Percentiles rank a stretch among this genome's conserved stretches.
phyloP scores from a whole-genome alignment of 2,329 filamentous ascomycete species.

The Escovopsis weberi region DNA sequence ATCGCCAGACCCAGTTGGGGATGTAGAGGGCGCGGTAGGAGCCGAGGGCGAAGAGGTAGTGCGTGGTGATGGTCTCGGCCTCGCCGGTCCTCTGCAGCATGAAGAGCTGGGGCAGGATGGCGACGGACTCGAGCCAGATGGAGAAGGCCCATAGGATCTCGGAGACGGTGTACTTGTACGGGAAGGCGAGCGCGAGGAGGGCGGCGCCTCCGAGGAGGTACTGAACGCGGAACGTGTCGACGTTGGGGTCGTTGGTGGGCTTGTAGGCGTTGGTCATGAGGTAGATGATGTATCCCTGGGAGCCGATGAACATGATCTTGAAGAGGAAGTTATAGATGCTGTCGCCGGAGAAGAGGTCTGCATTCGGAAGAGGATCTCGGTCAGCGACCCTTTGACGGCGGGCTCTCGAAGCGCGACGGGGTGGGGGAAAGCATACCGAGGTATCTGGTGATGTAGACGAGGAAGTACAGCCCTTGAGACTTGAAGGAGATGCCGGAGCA shows the following conservation, averaged over 20 bases:
- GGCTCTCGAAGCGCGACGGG: background rate
- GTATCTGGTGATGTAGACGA: constrained; percentile 90
- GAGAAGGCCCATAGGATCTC: constrained; percentile 97
- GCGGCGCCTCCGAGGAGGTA: constrained; percentile 77
- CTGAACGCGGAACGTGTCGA: constrained; percentile 94
- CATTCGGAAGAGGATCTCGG: background rate
- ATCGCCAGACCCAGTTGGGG: constrained; percentile 95
- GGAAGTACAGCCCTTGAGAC: constrained; percentile 85
- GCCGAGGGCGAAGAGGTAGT: constrained; percentile 91
- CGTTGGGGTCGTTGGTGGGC: constrained; percentile 90
- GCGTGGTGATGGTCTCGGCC: constrained; percentile 97
- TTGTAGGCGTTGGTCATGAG: constrained; percentile 97
- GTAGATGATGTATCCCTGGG: constrained; percentile 89
- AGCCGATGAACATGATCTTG: constrained; percentile 87
- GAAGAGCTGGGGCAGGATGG: constrained; percentile 93
- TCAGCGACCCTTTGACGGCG: background rate
- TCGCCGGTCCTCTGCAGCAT: constrained; percentile 96
- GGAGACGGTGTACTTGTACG: constrained; percentile 65
- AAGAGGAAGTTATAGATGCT: constrained; percentile 88
- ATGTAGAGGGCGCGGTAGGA: constrained; percentile 91
- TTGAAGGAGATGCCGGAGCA: constrained; percentile 98
- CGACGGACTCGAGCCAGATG: constrained; percentile 95
- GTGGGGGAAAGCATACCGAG: constrained; percentile 42
- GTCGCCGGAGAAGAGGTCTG: constrained; percentile 74
- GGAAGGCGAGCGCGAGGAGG: constrained; percentile 66